Evolutionary conservation across 257 asterid species (phyloP).

Genomic region (Echium plantagineum): DNA sequence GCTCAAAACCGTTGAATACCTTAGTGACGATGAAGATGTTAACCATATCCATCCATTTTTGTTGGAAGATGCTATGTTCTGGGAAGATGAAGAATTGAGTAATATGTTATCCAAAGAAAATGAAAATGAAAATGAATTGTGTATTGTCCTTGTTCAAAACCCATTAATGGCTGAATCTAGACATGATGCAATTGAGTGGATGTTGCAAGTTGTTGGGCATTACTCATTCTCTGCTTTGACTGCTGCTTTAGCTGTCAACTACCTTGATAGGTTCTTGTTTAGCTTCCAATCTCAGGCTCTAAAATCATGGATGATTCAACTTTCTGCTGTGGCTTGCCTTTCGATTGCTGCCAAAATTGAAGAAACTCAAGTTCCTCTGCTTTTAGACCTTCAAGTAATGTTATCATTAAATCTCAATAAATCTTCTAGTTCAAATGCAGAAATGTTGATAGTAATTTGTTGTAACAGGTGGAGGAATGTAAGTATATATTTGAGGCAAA

Average conservation of each 20-base stretch:
- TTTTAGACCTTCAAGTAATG: conserved; percentile 46
- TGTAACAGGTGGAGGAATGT: conserved; percentile 37
- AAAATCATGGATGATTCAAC: conserved; percentile 49
- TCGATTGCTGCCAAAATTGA: conserved; percentile 59
- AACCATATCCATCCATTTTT: conserved; percentile 10
- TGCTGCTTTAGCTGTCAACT: conserved; percentile 48
- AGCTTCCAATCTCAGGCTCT: conserved; percentile 13
- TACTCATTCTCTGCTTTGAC: conserved; percentile 43
- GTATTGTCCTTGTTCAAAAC: conserved; percentile 10
- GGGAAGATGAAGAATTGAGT: conserved; percentile 44
- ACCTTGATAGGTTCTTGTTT: conserved; percentile 28
- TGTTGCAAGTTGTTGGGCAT: conserved; percentile 27
- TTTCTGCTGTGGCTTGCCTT: conserved; percentile 45
- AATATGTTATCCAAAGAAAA: conserved; percentile 44
- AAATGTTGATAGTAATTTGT: too few species aligned
- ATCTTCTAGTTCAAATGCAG: too few species aligned
- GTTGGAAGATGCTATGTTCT: conserved; percentile 18
- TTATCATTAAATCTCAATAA: neutral
- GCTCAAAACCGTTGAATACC: conserved; percentile 15
- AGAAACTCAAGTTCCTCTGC: conserved; percentile 43
- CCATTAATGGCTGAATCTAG: conserved; percentile 28
- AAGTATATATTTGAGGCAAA: conserved; percentile 46
- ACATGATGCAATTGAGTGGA: conserved; percentile 45
- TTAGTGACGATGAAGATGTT: conserved; percentile 3
- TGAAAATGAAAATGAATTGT: conserved; percentile 30